Percentiles rank a stretch among this genome's conserved stretches.
Conservation (phyloP, 371 early-diverging fungal genomes). For the Mortierella sp. region DNA sequence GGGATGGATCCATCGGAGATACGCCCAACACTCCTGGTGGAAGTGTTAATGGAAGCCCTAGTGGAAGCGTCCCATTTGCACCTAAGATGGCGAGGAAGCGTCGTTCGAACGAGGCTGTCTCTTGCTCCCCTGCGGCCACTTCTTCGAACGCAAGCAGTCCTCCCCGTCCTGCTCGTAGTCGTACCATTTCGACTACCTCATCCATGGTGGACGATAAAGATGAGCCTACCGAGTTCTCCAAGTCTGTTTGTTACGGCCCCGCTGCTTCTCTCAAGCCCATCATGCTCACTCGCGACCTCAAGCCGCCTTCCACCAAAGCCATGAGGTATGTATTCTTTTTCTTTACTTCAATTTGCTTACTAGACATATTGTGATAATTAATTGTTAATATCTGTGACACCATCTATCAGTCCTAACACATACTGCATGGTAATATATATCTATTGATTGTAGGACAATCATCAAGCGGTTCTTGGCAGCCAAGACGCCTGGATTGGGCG, state of each 20-base stretch:
- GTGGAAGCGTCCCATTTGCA: conserved; percentile 9
- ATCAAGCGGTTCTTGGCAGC: conserved; percentile 62
- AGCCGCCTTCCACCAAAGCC: conserved; percentile 41
- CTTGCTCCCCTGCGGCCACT: conserved; percentile 30
- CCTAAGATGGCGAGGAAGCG: conserved; percentile 49
- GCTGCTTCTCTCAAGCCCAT: conserved; percentile 40
- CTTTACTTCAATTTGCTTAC: background rate
- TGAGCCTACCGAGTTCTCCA: conserved; percentile 23
- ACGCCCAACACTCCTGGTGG: conserved; percentile 14
- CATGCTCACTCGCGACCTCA: conserved; percentile 46
- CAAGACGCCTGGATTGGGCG: conserved; percentile 61
- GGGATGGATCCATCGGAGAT: conserved; percentile 21
- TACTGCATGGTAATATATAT: too few relatives aligned
- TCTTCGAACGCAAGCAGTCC: conserved; percentile 43
- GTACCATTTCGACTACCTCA: conserved; percentile 50
- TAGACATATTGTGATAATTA: background rate
- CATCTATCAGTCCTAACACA: background rate
- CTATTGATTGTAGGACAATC: conserved; percentile 42
- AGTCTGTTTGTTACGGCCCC: conserved; percentile 14
- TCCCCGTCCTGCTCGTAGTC: conserved; percentile 46
- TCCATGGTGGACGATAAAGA: conserved; percentile 54
- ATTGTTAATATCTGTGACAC: background rate
- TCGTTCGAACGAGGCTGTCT: conserved; percentile 48
- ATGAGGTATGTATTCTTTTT: conserved; percentile 29
- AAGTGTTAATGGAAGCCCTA: conserved; percentile 20